phyloP scores from a whole-genome alignment of 805 yeast genomes.

The Grigorovia humatica region DNA sequence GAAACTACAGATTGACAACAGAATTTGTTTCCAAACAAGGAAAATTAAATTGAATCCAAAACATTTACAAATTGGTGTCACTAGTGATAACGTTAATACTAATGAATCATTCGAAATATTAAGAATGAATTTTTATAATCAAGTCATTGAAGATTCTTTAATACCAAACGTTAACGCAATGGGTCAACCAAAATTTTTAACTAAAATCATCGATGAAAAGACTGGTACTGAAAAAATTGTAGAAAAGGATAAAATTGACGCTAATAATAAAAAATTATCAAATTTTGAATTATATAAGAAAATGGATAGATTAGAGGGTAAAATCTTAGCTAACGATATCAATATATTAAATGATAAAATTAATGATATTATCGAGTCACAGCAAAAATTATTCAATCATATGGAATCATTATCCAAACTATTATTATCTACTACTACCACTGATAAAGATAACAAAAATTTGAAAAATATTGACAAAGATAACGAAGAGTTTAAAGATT shows the following conservation, averaged over 20 bases:
- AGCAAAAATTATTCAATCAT: conserved; percentile 15
- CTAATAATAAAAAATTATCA: conserved; percentile 14
- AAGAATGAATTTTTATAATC: conserved; percentile 44
- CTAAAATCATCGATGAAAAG: conserved; percentile 32
- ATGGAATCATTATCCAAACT: conserved; percentile 13
- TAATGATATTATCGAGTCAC: conserved; percentile 15
- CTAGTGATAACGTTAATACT: conserved; percentile 38
- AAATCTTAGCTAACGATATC: conserved; percentile 29
- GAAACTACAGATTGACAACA: conserved; percentile 62
- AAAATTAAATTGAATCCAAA: conserved; percentile 33
- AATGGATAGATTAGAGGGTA: conserved; percentile 27
- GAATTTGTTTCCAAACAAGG: conserved; percentile 58
- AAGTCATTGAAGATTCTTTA: conserved; percentile 43
- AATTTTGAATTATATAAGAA: conserved; percentile 23
- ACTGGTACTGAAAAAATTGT: conserved; percentile 27
- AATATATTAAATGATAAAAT: conserved; percentile 18
- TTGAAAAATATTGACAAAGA: neutral
- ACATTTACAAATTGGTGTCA: conserved; percentile 37
- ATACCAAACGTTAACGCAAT: conserved; percentile 46
- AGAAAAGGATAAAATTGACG: conserved; percentile 21
- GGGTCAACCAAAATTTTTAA: conserved; percentile 36
- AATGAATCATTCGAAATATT: conserved; percentile 59
- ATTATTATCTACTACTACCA: neutral
- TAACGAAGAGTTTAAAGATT: conserved; percentile 19
- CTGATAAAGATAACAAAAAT: neutral